A percentile compares a stretch with the other conserved stretches of the same genome.
Conservation (phyloP, 2,329 filamentous ascomycete genomes). For the Fusarium miscanthi region DNA sequence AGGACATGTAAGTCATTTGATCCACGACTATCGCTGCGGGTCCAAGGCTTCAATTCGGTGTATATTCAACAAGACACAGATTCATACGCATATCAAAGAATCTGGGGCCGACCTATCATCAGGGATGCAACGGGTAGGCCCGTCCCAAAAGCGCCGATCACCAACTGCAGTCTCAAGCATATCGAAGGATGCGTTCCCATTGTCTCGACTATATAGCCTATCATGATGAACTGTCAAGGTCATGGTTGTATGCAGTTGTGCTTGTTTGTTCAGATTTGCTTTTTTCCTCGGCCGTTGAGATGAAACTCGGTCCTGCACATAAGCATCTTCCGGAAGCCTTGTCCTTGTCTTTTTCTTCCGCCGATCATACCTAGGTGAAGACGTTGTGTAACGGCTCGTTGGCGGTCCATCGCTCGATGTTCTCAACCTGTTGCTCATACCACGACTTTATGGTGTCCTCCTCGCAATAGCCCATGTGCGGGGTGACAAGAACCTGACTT, state of each 20-base stretch:
- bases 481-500: conserved; percentile 71
- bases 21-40: not conserved
- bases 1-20: conserved; percentile 11
- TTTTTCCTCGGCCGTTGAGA: conserved; percentile 1
- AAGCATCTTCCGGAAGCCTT: conserved; percentile 19
- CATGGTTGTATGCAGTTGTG: conserved; percentile 27
- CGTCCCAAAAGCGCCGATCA: conserved; percentile 16
- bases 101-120: conserved; percentile 2
- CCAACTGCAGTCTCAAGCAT: conserved; percentile 21
- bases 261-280: conserved; percentile 12
- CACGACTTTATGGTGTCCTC: conserved; percentile 71
- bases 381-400: conserved; percentile 39
- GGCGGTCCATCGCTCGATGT: conserved; percentile 64
- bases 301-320: conserved; percentile 23
- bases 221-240: conserved; percentile 17
- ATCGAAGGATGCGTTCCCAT: conserved; percentile 8
- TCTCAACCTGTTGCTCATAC: conserved; percentile 75
- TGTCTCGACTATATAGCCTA: conserved; percentile 25
- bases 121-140: conserved; percentile 29
- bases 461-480: conserved; percentile 81
- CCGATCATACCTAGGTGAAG: conserved; percentile 21
- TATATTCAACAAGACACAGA: conserved; percentile 1
- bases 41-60: conserved; percentile 11
- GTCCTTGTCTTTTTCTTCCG: conserved; percentile 10
- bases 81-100: not conserved